Evolutionary conservation across 2,329 filamentous ascomycete genomes (phyloP).

Genomic region (Gaeumannomyces sp.): DNA sequence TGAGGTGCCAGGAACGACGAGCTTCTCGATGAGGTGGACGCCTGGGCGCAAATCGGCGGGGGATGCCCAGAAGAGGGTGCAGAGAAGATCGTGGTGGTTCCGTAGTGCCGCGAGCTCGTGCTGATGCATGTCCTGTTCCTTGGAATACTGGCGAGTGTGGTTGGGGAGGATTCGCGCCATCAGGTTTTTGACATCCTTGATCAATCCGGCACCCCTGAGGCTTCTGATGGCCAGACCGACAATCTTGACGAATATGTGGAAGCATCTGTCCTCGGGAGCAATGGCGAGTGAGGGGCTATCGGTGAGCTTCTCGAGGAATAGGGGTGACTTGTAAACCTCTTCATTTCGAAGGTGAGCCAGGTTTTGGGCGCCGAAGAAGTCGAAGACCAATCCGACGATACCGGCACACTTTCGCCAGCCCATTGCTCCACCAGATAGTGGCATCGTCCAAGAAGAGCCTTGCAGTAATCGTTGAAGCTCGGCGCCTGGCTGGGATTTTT

Average conservation of each 20-base stretch:
- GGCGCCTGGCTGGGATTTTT: conserved; percentile 48
- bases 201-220: conserved; percentile 38
- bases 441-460: conserved; percentile 52
- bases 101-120: conserved; percentile 57
- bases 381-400: conserved; percentile 56
- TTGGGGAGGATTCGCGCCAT: conserved; percentile 58
- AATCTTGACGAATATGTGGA: conserved; percentile 62
- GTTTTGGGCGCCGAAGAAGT: conserved; percentile 60
- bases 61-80: conserved; percentile 59
- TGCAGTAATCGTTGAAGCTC: conserved; percentile 61
- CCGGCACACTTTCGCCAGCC: conserved; percentile 55
- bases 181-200: conserved; percentile 55
- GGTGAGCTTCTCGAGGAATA: conserved; percentile 52
- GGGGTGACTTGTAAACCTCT: conserved; percentile 53
- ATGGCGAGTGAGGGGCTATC: conserved; percentile 40
- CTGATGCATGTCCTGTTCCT: conserved; percentile 53
- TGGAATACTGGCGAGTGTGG: conserved; percentile 57
- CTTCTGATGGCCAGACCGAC: conserved; percentile 51
- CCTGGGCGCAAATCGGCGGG: conserved; percentile 48
- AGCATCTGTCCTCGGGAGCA: conserved; percentile 53
- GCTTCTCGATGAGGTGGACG: conserved; percentile 48
- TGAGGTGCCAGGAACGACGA: conserved; percentile 53
- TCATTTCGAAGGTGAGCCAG: conserved; percentile 60
- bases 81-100: conserved; percentile 64
- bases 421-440: conserved; percentile 58